Percentiles rank a stretch among this genome's conserved stretches.
Evolutionary conservation across 2,329 filamentous ascomycete species (phyloP).

Genomic region (Pseudogymnoascus sp.): DNA sequence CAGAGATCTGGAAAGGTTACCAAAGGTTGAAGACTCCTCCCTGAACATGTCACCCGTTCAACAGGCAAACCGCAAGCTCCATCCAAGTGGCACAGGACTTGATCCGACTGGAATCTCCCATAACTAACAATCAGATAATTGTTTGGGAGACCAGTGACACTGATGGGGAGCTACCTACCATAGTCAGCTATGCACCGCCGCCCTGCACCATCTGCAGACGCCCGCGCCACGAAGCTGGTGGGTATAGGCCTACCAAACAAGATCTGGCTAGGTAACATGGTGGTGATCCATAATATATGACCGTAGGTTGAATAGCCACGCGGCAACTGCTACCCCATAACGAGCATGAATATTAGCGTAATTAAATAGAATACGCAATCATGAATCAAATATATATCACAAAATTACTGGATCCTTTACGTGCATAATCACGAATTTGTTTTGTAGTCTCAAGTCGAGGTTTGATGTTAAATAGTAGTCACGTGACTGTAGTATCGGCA

Average conservation of each 20-base stretch:
- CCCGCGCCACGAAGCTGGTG: not conserved
- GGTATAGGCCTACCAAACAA: not conserved
- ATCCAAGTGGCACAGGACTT: constrained; percentile 6
- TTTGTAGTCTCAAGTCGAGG: not conserved
- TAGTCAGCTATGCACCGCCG: not conserved
- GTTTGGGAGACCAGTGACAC: constrained; percentile 4
- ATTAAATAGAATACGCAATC: not conserved
- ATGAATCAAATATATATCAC: not conserved
- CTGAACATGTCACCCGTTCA: not conserved
- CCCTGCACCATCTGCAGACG: not conserved
- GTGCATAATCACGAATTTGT: not conserved
- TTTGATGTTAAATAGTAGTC: not conserved
- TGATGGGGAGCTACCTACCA: not conserved
- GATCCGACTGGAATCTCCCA: not conserved
- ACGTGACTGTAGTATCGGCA: not conserved
- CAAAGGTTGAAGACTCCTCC: constrained; percentile 13
- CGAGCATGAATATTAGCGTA: not conserved
- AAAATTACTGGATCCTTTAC: not conserved
- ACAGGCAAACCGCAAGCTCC: not conserved
- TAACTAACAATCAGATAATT: constrained; percentile 4
- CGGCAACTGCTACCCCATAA: not conserved
- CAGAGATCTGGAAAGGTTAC: constrained; percentile 36
- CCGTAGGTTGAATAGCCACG: constrained; percentile 6
- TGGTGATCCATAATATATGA: constrained; percentile 3
- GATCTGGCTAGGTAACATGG: not conserved